Percentiles rank a stretch among this genome's conserved stretches.
These are phyloP conservation scores for Asparagopsis taxiformis DNA, from an alignment of 31 red algal genomes.

Conservation along the genomic window DNA sequence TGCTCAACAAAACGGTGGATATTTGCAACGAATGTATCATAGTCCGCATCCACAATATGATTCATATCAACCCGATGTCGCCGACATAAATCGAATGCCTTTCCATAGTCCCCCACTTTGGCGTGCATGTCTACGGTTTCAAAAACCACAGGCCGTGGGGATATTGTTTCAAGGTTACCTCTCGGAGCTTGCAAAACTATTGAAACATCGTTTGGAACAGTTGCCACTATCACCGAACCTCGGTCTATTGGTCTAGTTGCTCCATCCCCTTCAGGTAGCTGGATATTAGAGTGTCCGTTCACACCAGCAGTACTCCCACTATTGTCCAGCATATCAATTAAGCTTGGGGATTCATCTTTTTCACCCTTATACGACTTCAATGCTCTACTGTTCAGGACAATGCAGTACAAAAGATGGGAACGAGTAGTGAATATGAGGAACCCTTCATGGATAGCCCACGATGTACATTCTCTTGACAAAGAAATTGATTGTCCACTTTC, in stretches of 20 bases:
- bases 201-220: slow-evolving; percentile 25
- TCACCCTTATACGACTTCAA: slow-evolving; percentile 3
- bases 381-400: slow-evolving; percentile 18
- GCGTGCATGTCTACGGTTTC: slow-evolving; percentile 41
- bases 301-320: not conserved
- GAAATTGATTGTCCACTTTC: slow-evolving; percentile 18
- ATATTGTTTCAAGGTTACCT: slow-evolving; percentile 93
- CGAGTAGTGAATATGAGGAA: slow-evolving; percentile 64
- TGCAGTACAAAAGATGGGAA: slow-evolving; percentile 68
- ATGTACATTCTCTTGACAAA: slow-evolving; percentile 73
- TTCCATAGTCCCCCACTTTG: slow-evolving; percentile 26
- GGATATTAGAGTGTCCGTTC: not conserved
- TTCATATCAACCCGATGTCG: slow-evolving; percentile 68
- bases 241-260: slow-evolving; percentile 78
- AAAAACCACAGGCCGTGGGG: slow-evolving; percentile 59
- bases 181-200: slow-evolving; percentile 84
- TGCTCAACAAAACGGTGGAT: slow-evolving; percentile 27
- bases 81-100: slow-evolving; percentile 42
- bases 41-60: slow-evolving; percentile 56
- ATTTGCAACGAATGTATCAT: slow-evolving; percentile 34
- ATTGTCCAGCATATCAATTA: slow-evolving; percentile 37
- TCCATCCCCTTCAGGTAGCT: slow-evolving; percentile 24
- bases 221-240: slow-evolving; percentile 53
- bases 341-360: slow-evolving; percentile 7
- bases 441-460: slow-evolving; percentile 24